These are phyloP conservation scores for Backusella morwellensis DNA, from an alignment of 192 early-diverging fungal species.

Conservation along the genomic window DNA sequence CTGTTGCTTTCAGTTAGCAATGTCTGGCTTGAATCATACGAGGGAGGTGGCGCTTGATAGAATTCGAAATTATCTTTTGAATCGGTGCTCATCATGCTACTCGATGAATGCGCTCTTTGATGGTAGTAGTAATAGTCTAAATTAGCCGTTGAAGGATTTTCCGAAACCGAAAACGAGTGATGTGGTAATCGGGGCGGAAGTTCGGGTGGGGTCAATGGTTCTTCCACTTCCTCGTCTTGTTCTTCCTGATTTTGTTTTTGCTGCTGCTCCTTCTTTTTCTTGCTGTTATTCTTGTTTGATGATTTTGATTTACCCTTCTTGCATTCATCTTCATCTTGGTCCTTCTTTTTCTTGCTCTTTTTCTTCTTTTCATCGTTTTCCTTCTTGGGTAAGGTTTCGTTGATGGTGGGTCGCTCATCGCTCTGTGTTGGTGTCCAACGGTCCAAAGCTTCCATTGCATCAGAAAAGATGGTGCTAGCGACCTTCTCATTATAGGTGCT, in stretches of 20 bases:
- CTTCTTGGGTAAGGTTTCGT: not conserved
- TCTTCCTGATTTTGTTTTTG: not conserved
- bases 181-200: not conserved
- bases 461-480: constrained; percentile 23
- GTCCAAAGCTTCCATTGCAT: constrained; percentile 30
- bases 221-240: not conserved
- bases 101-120: not conserved
- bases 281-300: not conserved
- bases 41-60: not conserved
- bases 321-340: not conserved
- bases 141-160: not conserved
- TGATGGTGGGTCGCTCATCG: constrained; percentile 33
- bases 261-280: not conserved
- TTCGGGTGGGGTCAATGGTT: not conserved
- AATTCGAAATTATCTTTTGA: not conserved
- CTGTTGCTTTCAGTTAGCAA: not conserved
- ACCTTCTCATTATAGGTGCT: constrained; percentile 10
- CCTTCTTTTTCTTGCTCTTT: not conserved
- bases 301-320: not conserved
- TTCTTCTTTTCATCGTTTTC: not conserved
- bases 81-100: not conserved
- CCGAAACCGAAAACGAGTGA: not conserved
- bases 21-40: not conserved
- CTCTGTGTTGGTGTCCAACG: constrained; percentile 25
- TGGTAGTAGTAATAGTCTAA: not conserved